These are phyloP conservation scores for Chalciporus pseudorubinellus DNA, from an alignment of 768 basidiomycete genomes.

Conservation along the genomic window DNA sequence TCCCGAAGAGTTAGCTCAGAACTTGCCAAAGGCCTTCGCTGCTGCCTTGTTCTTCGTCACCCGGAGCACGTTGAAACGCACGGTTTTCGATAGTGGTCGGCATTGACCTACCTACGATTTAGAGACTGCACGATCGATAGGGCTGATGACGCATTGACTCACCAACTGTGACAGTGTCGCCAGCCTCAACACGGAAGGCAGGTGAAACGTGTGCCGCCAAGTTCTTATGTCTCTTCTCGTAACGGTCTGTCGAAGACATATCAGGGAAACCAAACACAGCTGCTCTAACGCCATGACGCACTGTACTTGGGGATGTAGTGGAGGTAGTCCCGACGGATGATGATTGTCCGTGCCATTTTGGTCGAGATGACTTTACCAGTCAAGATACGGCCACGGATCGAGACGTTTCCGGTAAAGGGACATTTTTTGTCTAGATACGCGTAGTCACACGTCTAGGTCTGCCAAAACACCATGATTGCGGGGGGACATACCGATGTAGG, in stretches of 20 bases:
- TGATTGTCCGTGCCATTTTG: conserved; percentile 98
- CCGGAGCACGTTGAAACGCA: conserved; percentile 98
- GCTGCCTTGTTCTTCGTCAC: conserved; percentile 92
- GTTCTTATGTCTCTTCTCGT: conserved; percentile 99
- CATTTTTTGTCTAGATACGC: conserved; percentile 89
- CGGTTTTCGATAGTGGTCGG: conserved; percentile 97
- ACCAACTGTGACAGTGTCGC: conserved; percentile 95
- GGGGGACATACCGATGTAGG: conserved; percentile 81
- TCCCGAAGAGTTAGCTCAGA: conserved; percentile 44
- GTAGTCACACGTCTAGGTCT: background rate
- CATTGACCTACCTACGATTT: conserved; percentile 72
- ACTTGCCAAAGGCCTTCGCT: conserved; percentile 92
- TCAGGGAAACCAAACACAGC: conserved; percentile 8
- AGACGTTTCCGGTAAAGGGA: conserved; percentile 95
- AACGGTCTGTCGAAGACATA: conserved; percentile 66
- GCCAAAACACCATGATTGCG: background rate
- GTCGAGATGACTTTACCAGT: conserved; percentile 97
- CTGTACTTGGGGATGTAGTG: conserved; percentile 99
- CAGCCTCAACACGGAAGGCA: conserved; percentile 96
- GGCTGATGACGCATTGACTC: conserved; percentile 33
- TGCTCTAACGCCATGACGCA: conserved; percentile 41
- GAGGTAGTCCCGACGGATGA: conserved; percentile 93
- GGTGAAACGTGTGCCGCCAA: conserved; percentile 95
- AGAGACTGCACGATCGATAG: background rate
- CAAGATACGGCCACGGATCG: conserved; percentile 98